Evolutionary conservation across 495 filamentous ascomycete genomes (phyloP).

Genomic region (Niebla homalea): DNA sequence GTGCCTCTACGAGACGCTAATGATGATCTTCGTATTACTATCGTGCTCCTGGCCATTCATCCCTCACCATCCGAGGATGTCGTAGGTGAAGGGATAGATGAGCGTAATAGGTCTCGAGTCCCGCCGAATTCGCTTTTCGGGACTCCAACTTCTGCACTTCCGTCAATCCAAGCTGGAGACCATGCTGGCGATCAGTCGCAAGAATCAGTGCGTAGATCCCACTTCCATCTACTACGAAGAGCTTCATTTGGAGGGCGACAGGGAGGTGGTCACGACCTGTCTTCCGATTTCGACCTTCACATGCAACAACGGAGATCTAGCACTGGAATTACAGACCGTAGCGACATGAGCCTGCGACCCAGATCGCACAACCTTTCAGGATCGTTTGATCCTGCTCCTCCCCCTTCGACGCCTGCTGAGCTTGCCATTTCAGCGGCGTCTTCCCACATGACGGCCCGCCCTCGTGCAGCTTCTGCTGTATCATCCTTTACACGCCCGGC

Average conservation of each 20-base stretch:
- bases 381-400: conserved; percentile 49
- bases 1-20: conserved; percentile 23
- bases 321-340: conserved; percentile 6
- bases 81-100: conserved; percentile 26
- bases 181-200: conserved; percentile 24
- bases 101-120: conserved; percentile 22
- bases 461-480: conserved; percentile 38
- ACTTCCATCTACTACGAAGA: conserved; percentile 37
- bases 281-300: conserved; percentile 34
- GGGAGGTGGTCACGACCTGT: conserved; percentile 3
- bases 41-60: conserved; percentile 61
- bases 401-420: conserved; percentile 57
- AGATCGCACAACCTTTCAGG: conserved; percentile 36
- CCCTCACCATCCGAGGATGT: conserved; percentile 46
- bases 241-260: conserved; percentile 36
- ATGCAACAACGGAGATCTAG: conserved; percentile 32
- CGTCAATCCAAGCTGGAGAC: conserved; percentile 36
- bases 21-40: conserved; percentile 50
- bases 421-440: conserved; percentile 43
- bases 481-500: conserved; percentile 21
- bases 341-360: too few species aligned
- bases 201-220: conserved; percentile 32
- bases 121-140: conserved; percentile 35
- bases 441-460: conserved; percentile 43
- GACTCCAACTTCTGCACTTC: conserved; percentile 46